Conservation (phyloP, 176 grass and related monocot species). For the Oryza officinalis region DNA sequence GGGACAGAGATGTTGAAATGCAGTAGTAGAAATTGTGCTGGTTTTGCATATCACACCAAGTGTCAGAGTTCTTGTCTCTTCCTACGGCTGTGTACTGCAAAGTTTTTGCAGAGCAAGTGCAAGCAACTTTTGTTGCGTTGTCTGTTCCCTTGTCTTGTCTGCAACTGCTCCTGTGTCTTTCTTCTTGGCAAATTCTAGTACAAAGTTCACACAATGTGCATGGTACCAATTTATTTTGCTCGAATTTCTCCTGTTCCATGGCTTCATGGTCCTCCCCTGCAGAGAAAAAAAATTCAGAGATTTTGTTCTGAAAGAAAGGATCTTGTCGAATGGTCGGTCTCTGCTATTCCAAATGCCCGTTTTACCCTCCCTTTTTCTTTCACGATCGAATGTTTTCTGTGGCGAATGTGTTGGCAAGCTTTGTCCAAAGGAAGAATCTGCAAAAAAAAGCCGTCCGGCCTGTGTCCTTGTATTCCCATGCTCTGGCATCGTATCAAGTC, state of each 20-base stretch:
- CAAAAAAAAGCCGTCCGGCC: background rate
- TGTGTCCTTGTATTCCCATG: background rate
- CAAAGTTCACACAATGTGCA: background rate
- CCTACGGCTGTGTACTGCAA: background rate
- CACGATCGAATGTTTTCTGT: slow-evolving; percentile 20
- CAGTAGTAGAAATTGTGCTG: background rate
- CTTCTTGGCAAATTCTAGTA: slow-evolving; percentile 8
- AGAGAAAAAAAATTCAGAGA: background rate
- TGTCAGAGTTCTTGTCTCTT: slow-evolving; percentile 15
- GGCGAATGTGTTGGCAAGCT: background rate
- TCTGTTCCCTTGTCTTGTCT: background rate
- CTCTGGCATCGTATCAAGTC: slow-evolving; percentile 9
- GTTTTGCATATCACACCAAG: slow-evolving; percentile 21
- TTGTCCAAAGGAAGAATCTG: slow-evolving; percentile 24
- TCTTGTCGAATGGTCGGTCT: slow-evolving; percentile 12
- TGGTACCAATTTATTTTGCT: background rate
- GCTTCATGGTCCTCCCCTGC: background rate
- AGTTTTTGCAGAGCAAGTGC: background rate
- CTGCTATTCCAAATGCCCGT: background rate
- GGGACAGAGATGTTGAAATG: background rate
- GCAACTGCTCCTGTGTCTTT: background rate
- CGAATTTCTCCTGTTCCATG: background rate
- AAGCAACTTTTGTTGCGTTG: background rate
- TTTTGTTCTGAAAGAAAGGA: slow-evolving; percentile 26
- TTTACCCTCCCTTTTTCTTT: background rate